Base-by-base conservation (phyloP, 139 green algal species). In the Micractinium sp. region DNA sequence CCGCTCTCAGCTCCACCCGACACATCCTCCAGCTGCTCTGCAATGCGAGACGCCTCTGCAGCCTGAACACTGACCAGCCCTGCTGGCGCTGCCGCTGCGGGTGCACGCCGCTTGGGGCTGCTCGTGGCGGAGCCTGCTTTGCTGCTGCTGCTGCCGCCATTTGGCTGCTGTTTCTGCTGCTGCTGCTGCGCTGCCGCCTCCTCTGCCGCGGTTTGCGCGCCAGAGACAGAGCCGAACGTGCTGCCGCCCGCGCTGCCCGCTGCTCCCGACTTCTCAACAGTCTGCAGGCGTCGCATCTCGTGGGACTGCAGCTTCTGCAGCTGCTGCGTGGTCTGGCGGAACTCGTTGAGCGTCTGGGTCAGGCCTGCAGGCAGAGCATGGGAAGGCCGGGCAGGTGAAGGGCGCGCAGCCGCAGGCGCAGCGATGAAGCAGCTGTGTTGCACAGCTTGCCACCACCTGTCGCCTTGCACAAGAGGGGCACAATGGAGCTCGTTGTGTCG, bases 321-420 rank as follows among this genome's bases (percentile, higher is more conserved):
- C 84, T 93, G 86, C 25, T 89, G 83, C 56, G 89, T 83, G 63
- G 60, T 89, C 41, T 85, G 41, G 39, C 86, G 56, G n/a, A 93
- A 82, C 73, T 93, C 90, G 53, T 90, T 90, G 29, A 93, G 84
- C 2, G 88, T 92, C 33, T 93, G 81, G 20, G 71, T 89, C 27
- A 93, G 74, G 31, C 75, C 91, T 90, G 83, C 80, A 16, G 15
- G n/a, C n/a, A n/a, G n/a, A n/a, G n/a, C n/a, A n/a, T n/a, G n/a
- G n/a, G n/a, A n/a, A n/a, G n/a, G n/a, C n/a, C n/a, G n/a, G n/a
- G n/a, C n/a, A n/a, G n/a, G n/a, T n/a, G n/a, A n/a, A n/a, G n/a
- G n/a, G n/a, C n/a, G n/a, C n/a, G n/a, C n/a, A n/a, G n/a, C n/a
- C n/a, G n/a, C n/a, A n/a, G n/a, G n/a, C n/a, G n/a, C n/a, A n/a